Evolutionary conservation across 2,329 filamentous ascomycete species (phyloP).

Genomic region (Xylariaceae sp.): DNA sequence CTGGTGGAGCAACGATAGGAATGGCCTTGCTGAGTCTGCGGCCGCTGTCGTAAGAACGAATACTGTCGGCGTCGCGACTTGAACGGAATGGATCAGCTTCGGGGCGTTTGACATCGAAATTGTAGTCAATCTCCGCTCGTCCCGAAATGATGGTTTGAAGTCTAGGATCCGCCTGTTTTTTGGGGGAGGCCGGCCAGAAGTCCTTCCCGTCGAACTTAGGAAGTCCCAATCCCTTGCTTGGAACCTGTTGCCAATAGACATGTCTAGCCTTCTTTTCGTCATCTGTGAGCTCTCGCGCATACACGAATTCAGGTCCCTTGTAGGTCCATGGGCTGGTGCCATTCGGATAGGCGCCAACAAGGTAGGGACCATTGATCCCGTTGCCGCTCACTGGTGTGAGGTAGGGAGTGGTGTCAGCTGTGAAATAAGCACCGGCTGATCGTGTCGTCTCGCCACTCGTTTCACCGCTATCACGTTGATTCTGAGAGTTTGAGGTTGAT

Average conservation of each 20-base stretch:
- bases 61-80: constrained; percentile 19
- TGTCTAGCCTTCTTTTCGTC: constrained; percentile 57
- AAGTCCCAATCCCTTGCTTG: constrained; percentile 48
- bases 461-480: no score
- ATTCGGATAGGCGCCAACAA: constrained; percentile 49
- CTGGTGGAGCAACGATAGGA: constrained; percentile 31
- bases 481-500: constrained; percentile 3
- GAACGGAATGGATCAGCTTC: constrained; percentile 28
- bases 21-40: constrained; percentile 32
- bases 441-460: constrained; percentile 14
- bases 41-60: constrained; percentile 22
- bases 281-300: constrained; percentile 53
- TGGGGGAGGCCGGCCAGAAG: constrained; percentile 57
- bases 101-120: constrained; percentile 9
- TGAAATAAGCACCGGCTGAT: constrained; percentile 9
- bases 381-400: constrained; percentile 5
- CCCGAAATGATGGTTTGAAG: not conserved
- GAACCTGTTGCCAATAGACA: constrained; percentile 58
- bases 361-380: constrained; percentile 42
- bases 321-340: constrained; percentile 41
- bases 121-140: constrained; percentile 14
- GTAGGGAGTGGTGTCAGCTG: constrained; percentile 7
- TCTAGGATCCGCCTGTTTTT: constrained; percentile 30
- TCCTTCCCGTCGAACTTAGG: constrained; percentile 64
- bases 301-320: constrained; percentile 47